Evolutionary conservation across 805 yeast species (phyloP).

Genomic region (Wickerhamiella bombiphila): DNA sequence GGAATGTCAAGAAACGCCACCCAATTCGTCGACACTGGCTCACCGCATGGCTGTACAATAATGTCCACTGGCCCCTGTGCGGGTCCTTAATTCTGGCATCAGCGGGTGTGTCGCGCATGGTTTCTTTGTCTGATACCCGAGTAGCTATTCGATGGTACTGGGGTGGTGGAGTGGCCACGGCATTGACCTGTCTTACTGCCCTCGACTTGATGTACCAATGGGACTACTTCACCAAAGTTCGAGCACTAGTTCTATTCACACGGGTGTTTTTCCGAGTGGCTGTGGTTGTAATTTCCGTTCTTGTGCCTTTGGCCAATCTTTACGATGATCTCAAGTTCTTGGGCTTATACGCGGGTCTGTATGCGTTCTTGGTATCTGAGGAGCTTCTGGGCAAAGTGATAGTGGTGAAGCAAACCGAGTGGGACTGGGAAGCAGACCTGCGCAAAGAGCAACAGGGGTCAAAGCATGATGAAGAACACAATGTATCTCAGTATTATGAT

Average conservation of each 20-base stretch:
- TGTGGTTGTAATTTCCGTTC: constrained; percentile 1
- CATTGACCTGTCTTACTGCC: constrained; percentile 2
- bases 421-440: no score
- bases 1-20: constrained; percentile 4
- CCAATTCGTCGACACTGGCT: constrained; percentile 6
- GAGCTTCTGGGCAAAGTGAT: constrained; percentile 5
- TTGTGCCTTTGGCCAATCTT: constrained; percentile 1
- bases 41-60: constrained; percentile 1
- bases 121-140: neutral
- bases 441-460: no score
- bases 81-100: constrained; percentile 3
- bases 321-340: constrained; percentile 4
- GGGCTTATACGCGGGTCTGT: constrained; percentile 6
- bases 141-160: constrained; percentile 4
- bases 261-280: constrained; percentile 2
- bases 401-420: constrained; percentile 1
- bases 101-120: constrained; percentile 4
- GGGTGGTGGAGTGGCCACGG: constrained; percentile 7
- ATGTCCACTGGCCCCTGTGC: constrained; percentile 6
- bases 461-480: no score
- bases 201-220: constrained; percentile 3
- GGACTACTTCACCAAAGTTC: constrained; percentile 4
- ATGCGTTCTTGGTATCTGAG: constrained; percentile 4
- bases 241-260: neutral
- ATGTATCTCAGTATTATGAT: no score